phyloP scores from a whole-genome alignment of 2,329 filamentous ascomycete genomes.

The Teratosphaeria gauchensis region DNA sequence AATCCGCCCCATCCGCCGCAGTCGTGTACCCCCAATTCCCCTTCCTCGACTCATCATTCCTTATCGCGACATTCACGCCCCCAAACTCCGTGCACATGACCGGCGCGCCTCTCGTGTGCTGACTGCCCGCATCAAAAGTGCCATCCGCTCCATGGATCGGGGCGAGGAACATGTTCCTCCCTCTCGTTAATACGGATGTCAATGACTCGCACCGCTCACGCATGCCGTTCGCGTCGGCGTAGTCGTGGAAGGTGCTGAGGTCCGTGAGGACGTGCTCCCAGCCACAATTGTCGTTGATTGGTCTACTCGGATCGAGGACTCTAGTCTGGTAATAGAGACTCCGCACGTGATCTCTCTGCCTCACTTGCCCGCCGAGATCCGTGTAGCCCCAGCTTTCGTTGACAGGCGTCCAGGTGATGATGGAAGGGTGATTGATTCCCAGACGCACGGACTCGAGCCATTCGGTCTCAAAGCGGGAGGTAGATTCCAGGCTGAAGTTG shows the following conservation, averaged over 20 bases:
- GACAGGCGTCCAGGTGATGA: constrained; percentile 58
- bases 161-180: constrained; percentile 46
- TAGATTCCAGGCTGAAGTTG: constrained; percentile 49
- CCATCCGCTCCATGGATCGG: constrained; percentile 31
- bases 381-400: constrained; percentile 58
- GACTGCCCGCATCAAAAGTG: constrained; percentile 37
- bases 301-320: constrained; percentile 51
- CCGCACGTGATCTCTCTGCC: constrained; percentile 56
- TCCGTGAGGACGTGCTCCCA: constrained; percentile 61
- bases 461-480: constrained; percentile 52
- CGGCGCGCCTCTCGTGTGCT: constrained; percentile 46
- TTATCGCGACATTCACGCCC: constrained; percentile 54
- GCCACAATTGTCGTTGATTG: constrained; percentile 62
- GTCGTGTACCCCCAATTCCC: constrained; percentile 62
- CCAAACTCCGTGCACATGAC: constrained; percentile 60
- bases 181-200: constrained; percentile 47
- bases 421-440: constrained; percentile 55
- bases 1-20: constrained; percentile 49
- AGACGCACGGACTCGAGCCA: constrained; percentile 54
- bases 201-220: constrained; percentile 45
- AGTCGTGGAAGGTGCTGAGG: constrained; percentile 60
- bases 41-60: constrained; percentile 26
- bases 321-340: constrained; percentile 57
- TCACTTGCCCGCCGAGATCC: constrained; percentile 44
- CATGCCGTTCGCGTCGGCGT: constrained; percentile 49